Percentiles rank a stretch among this genome's conserved stretches.
Conservation (phyloP, 2,329 filamentous ascomycete genomes). For the Epichloe scottii region DNA sequence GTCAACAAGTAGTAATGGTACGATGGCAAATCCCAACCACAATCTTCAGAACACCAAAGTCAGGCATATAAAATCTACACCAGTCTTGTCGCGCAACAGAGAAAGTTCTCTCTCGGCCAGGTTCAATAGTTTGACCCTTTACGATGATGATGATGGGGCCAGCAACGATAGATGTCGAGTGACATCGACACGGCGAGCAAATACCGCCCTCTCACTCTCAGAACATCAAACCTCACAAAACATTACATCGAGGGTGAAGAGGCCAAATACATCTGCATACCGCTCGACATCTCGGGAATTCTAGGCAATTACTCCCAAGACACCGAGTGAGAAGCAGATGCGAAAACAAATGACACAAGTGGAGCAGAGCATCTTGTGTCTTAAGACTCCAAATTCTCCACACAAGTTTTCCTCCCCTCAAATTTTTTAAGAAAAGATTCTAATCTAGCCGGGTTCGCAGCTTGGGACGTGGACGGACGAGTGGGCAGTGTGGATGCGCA, state of each 20-base stretch:
- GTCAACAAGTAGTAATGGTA: slow-evolving; percentile 23
- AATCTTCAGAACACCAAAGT: slow-evolving; percentile 11
- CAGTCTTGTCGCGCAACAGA: slow-evolving; percentile 21
- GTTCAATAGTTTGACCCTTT: slow-evolving; percentile 28
- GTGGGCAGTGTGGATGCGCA: slow-evolving; percentile 66
- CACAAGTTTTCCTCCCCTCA: slow-evolving; percentile 30
- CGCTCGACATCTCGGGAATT: slow-evolving; percentile 12
- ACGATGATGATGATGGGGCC: slow-evolving; percentile 13
- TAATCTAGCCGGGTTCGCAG: slow-evolving; percentile 52
- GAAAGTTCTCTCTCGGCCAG: slow-evolving; percentile 30
- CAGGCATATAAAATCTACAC: slow-evolving; percentile 15
- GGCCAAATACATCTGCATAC: slow-evolving; percentile 7
- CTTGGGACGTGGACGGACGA: slow-evolving; percentile 67
- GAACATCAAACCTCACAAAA: slow-evolving; percentile 7
- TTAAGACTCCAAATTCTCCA: slow-evolving; percentile 25
- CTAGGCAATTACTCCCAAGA: slow-evolving; percentile 23
- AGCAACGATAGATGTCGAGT: slow-evolving; percentile 30
- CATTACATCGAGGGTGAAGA: slow-evolving; percentile 6
- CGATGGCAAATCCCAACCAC: slow-evolving; percentile 10
- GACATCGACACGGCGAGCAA: slow-evolving; percentile 21
- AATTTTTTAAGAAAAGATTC: slow-evolving; percentile 62
- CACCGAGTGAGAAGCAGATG: slow-evolving; percentile 19
- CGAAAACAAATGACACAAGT: slow-evolving; percentile 20
- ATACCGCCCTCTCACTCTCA: slow-evolving; percentile 16
- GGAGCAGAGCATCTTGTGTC: slow-evolving; percentile 18